Evolutionary conservation across 192 early-diverging fungal genomes (phyloP), one percentile per base, ranked within the genome.

Genomic region (Umbelopsis sp.): DNA sequence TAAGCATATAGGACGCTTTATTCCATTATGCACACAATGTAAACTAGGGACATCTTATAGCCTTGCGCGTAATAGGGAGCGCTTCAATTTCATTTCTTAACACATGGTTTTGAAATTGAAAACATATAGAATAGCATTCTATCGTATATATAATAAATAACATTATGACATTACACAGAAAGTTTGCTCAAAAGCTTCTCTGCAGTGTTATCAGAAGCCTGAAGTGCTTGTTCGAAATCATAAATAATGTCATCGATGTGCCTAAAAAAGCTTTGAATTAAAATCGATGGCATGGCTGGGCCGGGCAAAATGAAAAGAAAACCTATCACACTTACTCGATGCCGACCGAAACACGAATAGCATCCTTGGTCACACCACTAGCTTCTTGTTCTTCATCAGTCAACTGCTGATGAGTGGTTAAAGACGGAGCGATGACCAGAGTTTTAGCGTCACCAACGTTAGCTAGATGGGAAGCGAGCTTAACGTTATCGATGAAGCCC

Each of bases 361-460:
- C 76, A 72, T 95, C 96, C 47, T 88, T 83, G 16, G 88, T 90
- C 11, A 94, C 91, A 66, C 96, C 94, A 10, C 88, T 79, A 8
- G 87, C 69, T n/a, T 72, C 27, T 75, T 95, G 93, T 80, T 97
- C 96, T 35, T 88, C 87, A 69, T 91, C 88, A 6, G 85, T 85
- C 49, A 97, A 80, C 80, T 96, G 96, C 74, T 92, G 92, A 75
- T 98, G 94, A 13, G 94, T 98, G 7, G 94, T 96, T 27, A 86
- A 76, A 21, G 91, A 82, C 11, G 96, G 92, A 66, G 94, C 91
- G 70, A 96, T 94, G 21, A 92, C 92, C 25, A 98, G 83, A 8
- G 94, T 96, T 74, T 92, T 88, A 10, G 92, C 87, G 80, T 98
- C 96, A 55, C 96, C 96, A n/a, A 98, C 93, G 68, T 98, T 98